A percentile compares a stretch with the other conserved stretches of the same genome.
Conservation (phyloP, 306 rosid species). For the Quillaja saponaria region DNA sequence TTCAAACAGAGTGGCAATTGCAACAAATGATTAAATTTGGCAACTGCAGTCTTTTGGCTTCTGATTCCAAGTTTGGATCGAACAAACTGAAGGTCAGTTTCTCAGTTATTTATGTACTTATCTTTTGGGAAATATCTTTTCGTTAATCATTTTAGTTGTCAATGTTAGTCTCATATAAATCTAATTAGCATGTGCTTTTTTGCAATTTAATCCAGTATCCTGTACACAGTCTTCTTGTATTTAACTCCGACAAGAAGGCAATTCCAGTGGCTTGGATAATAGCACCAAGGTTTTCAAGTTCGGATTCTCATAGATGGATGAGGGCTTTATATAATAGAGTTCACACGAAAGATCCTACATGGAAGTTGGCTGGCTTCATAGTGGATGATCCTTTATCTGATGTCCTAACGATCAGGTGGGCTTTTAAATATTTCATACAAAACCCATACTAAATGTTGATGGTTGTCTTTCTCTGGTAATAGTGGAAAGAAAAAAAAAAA, state of each 20-base stretch:
- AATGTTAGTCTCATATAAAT: conserved; percentile 24
- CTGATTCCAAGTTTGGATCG: conserved; percentile 91
- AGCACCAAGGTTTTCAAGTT: conserved; percentile 62
- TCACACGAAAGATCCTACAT: conserved; percentile 71
- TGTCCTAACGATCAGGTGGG: conserved; percentile 72
- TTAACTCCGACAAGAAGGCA: conserved; percentile 86
- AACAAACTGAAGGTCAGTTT: conserved; percentile 81
- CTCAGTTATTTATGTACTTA: conserved; percentile 9
- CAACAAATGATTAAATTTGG: conserved; percentile 94
- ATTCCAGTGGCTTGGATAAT: conserved; percentile 94
- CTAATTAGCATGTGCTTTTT: conserved; percentile 37
- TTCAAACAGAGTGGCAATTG: conserved; percentile 96
- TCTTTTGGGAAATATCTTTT: conserved; percentile 29
- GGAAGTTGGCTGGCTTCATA: conserved; percentile 88
- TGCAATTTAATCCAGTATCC: conserved; percentile 61
- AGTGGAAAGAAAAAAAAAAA: too few species aligned
- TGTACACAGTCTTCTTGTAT: conserved; percentile 84
- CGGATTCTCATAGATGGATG: conserved; percentile 85
- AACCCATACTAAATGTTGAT: too few species aligned
- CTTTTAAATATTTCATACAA: conserved; percentile 21
- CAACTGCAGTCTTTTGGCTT: conserved; percentile 66
- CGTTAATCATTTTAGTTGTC: conserved; percentile 12
- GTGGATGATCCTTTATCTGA: conserved; percentile 83
- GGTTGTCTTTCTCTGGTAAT: too few species aligned
- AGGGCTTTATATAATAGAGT: conserved; percentile 87